Percentiles rank a stretch among this genome's conserved stretches.
These are phyloP conservation scores for Diaporthe helianthi DNA, from an alignment of 2,329 filamentous ascomycete genomes.

Conservation along the genomic window DNA sequence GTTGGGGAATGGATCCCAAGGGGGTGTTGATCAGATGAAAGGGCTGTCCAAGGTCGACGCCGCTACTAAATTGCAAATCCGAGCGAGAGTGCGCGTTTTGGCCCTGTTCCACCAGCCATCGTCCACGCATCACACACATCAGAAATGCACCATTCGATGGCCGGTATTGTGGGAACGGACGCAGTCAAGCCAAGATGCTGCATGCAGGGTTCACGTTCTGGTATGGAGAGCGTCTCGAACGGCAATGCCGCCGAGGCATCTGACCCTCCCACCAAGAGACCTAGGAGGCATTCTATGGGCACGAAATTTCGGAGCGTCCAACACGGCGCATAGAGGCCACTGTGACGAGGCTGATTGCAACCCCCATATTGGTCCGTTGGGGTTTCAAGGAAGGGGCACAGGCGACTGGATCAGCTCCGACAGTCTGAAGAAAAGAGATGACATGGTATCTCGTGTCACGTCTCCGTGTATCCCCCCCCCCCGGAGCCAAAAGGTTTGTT, in stretches of 20 bases:
- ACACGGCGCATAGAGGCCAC: slow-evolving; percentile 28
- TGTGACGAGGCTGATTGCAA: slow-evolving; percentile 29
- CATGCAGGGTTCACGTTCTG: slow-evolving; percentile 25
- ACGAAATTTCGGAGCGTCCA: slow-evolving; percentile 24
- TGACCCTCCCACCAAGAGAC: slow-evolving; percentile 29
- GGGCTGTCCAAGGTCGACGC: slow-evolving; percentile 30
- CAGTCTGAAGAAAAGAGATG: slow-evolving; percentile 24
- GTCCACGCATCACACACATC: slow-evolving; percentile 28
- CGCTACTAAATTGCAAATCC: slow-evolving; percentile 30
- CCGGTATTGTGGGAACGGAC: slow-evolving; percentile 21
- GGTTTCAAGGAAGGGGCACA: slow-evolving; percentile 26
- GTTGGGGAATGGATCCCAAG: slow-evolving; percentile 29
- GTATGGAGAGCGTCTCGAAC: slow-evolving; percentile 20
- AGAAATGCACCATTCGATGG: slow-evolving; percentile 21
- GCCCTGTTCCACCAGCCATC: slow-evolving; percentile 33
- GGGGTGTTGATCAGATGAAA: slow-evolving; percentile 34
- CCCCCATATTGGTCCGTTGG: slow-evolving; percentile 17
- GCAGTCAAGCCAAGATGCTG: slow-evolving; percentile 22
- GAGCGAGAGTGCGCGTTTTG: slow-evolving; percentile 32
- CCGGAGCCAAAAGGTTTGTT: slow-evolving; percentile 21
- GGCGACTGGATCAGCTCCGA: slow-evolving; percentile 21
- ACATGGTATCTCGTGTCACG: slow-evolving; percentile 24
- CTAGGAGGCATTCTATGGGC: slow-evolving; percentile 25
- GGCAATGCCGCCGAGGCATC: slow-evolving; percentile 33
- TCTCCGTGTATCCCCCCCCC: background rate